Evolutionary conservation across 1,139 yeast genomes (phyloP).

Genomic region (Scheffersomyces stambukii): DNA sequence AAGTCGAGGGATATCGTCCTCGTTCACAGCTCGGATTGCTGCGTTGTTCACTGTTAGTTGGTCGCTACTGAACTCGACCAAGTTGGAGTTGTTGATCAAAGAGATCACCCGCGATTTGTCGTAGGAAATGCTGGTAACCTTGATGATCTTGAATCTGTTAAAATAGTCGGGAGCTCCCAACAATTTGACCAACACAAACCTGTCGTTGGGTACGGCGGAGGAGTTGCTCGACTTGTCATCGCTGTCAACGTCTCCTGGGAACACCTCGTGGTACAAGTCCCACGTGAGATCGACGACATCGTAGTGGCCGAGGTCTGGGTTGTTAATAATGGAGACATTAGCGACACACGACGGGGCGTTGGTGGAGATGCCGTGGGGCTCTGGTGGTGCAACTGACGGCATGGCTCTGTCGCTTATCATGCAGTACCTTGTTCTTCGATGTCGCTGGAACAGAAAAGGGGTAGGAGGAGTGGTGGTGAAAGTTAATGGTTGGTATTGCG

Average conservation of each 20-base stretch:
- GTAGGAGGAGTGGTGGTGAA: neutral
- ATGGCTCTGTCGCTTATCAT: slow-evolving; percentile 3
- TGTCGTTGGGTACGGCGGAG: slow-evolving; percentile 10
- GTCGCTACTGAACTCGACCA: slow-evolving; percentile 25
- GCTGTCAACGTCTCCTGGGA: slow-evolving; percentile 18
- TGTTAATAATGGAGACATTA: slow-evolving; percentile 28
- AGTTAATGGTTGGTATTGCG: neutral
- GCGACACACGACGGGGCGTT: slow-evolving; percentile 13
- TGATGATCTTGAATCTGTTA: slow-evolving; percentile 30
- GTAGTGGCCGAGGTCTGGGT: slow-evolving; percentile 20
- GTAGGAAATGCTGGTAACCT: slow-evolving; percentile 28
- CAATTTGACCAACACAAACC: slow-evolving; percentile 31
- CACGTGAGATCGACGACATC: slow-evolving; percentile 33
- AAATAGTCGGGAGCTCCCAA: slow-evolving; percentile 46
- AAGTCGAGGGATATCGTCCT: slow-evolving; percentile 25
- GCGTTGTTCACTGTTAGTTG: slow-evolving; percentile 32
- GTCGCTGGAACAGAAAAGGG: neutral
- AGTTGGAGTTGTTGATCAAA: slow-evolving; percentile 35
- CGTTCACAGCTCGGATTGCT: slow-evolving; percentile 27
- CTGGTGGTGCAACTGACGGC: slow-evolving; percentile 9
- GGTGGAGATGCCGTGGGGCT: neutral
- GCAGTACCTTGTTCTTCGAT: neutral
- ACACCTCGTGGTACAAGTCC: slow-evolving; percentile 30
- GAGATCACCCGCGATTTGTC: slow-evolving; percentile 22
- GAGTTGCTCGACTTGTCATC: slow-evolving; percentile 2